Base-by-base conservation (phyloP, 2,329 filamentous ascomycete genomes). In the Tolypocladium guangdongense region DNA sequence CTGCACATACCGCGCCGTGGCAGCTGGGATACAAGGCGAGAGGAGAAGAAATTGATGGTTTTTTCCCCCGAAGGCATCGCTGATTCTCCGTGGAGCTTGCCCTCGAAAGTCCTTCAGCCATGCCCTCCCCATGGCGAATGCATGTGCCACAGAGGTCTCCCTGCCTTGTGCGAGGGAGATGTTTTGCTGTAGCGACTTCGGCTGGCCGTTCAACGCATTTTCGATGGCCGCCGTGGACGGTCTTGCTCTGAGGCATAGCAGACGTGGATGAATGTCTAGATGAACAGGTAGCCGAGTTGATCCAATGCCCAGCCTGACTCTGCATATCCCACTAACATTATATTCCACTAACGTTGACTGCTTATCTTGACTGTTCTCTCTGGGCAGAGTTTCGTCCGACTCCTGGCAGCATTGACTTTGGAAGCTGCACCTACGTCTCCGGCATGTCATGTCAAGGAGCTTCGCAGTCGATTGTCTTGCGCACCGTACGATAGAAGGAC, bases 11-110 rank as follows among this genome's bases (percentile, higher is more conserved):
- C 60, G 41, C 53, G 60, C 67, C 58, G 70, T 83, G 78, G 75
- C 76, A 72, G 71, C 68, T 70, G 82, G 81, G 83, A 86, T 85
- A 86, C 82, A 86, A 83, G 77, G 79, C 77, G 72, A 80, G 83
- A 86, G 82, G 68, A 88, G 66, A 86, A 58, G 43, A 63, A 61
- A 54, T 38, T 57, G 55, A 57, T 60, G 56, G 50, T 62, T 62
- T 63, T 62, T 57, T 65, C n/a, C n/a, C n/a, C n/a, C n/a, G n/a
- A 54, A 57, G 62, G 62, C 58, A 60, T 58, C 59, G 54, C 58
- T 55, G 46, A 51, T 56, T 49, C 47, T 47, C 54, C 49, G 50
- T 61, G 62, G 61, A 58, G 57, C 58, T 60, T 56, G 55, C 60
- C 61, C 59, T 55, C 60, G 64, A 55, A 62, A 59, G 54, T 60